Evolutionary conservation across 768 basidiomycete species (phyloP).

Genomic region (Russula vinacea): DNA sequence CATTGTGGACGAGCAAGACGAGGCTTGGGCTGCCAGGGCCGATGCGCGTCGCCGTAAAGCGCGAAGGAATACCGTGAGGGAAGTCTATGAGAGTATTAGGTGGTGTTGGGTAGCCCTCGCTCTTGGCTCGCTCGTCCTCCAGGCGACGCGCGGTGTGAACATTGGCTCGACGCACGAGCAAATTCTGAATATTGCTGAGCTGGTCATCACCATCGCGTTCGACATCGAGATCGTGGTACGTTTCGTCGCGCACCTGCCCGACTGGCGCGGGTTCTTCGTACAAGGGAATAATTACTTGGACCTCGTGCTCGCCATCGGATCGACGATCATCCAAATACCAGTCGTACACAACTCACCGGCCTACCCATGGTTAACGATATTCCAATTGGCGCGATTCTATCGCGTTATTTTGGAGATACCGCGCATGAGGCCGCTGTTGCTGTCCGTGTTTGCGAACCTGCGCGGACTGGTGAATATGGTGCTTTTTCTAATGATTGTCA

Average conservation of each 20-base stretch:
- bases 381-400: conserved; percentile 86
- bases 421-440: conserved; percentile 80
- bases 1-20: conserved; percentile 56
- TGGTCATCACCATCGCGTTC: conserved; percentile 77
- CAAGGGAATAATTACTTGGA: conserved; percentile 68
- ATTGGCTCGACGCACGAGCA: conserved; percentile 45
- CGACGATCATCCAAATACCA: conserved; percentile 83
- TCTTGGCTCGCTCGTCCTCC: conserved; percentile 64
- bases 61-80: conserved; percentile 49
- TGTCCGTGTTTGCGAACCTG: conserved; percentile 89
- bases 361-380: conserved; percentile 88
- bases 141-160: conserved; percentile 62
- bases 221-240: conserved; percentile 85
- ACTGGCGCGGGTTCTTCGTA: conserved; percentile 77
- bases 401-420: conserved; percentile 88
- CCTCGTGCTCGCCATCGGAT: conserved; percentile 65
- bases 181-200: conserved; percentile 62
- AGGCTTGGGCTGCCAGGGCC: conserved; percentile 49
- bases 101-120: conserved; percentile 78
- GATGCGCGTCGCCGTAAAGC: conserved; percentile 45
- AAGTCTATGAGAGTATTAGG: conserved; percentile 54
- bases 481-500: conserved; percentile 83
- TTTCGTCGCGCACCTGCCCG: conserved; percentile 65
- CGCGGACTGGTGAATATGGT: conserved; percentile 90
- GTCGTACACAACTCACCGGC: conserved; percentile 56